Evolutionary conservation across 164 flowering plant genomes (phyloP), one percentile per base, ranked within the genome.

Genomic region (Hamamelis virginiana): DNA sequence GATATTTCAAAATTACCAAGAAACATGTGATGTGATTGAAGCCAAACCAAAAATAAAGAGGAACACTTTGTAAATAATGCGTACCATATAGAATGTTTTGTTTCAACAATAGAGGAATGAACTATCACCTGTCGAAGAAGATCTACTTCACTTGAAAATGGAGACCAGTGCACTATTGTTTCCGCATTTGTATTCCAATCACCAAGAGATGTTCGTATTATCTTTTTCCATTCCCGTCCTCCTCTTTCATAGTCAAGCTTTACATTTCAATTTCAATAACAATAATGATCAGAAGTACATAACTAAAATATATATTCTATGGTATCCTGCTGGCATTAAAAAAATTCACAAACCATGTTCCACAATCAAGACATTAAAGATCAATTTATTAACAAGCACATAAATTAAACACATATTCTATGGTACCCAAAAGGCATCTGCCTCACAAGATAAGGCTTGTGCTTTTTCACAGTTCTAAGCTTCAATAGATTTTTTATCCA

Each of bases 101-200:
- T 41, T 41, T 41, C 22, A 9, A 15, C 51, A n/a, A 26, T 3
- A 19, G 41, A 33, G 52, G 25, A 44, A 25, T 3, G 66, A 27
- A 64, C 38, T 61, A 62, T 73, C 51, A 95, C 98, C 97, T 95
- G 97, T 19, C 68, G 72, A 66, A 88, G 87, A 70, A 94, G 95
- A 57, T 92, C 94, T 16, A 65, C 76, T 79, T 89, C 96, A 81
- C 79, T 81, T 55, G 81, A 73, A 76, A 83, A 95, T 23, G 98
- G 96, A 52, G 98, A 95, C 98, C 98, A 95, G 15, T 85, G 86
- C 21, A 85, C 74, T 13, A 95, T 80, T 14, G 96, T 87, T 27
- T 89, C 94, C 33, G 87, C 62, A 69, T 92, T 95, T 69, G 59
- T 84, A 27, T 77, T 62, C 97, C 97, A 92, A 68, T 85, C 97